These are phyloP conservation scores for Fusarium brevicatenulatum DNA, from an alignment of 2,329 filamentous ascomycete species.

Conservation along the genomic window DNA sequence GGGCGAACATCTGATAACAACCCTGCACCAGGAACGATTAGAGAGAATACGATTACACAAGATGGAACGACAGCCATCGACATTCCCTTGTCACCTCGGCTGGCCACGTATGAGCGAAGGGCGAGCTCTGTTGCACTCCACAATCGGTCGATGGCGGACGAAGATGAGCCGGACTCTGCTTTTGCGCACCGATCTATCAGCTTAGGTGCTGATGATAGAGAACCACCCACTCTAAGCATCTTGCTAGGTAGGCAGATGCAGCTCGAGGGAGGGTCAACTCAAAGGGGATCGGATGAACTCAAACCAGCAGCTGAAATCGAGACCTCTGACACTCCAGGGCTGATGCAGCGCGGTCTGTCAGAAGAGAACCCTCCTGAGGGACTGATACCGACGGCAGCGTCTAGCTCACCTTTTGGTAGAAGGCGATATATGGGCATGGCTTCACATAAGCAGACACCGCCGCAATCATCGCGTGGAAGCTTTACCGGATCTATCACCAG, in stretches of 20 bases:
- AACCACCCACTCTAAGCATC: slow-evolving; percentile 72
- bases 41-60: slow-evolving; percentile 55
- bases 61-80: slow-evolving; percentile 74
- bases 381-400: slow-evolving; percentile 52
- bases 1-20: slow-evolving; percentile 41
- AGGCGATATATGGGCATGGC: slow-evolving; percentile 59
- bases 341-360: slow-evolving; percentile 54
- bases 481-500: slow-evolving; percentile 54
- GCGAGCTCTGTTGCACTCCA: slow-evolving; percentile 77
- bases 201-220: slow-evolving; percentile 71
- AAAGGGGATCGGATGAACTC: slow-evolving; percentile 44
- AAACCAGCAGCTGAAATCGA: slow-evolving; percentile 57
- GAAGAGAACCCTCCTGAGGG: slow-evolving; percentile 60
- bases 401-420: slow-evolving; percentile 59
- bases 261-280: slow-evolving; percentile 47
- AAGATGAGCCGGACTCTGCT: slow-evolving; percentile 70
- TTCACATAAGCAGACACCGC: slow-evolving; percentile 55
- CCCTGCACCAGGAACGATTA: slow-evolving; percentile 46
- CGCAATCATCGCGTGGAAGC: slow-evolving; percentile 58
- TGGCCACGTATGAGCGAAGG: slow-evolving; percentile 65
- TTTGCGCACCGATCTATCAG: slow-evolving; percentile 75
- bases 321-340: slow-evolving; percentile 51
- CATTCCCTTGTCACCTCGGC: slow-evolving; percentile 76
- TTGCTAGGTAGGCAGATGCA: slow-evolving; percentile 61
- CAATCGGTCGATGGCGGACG: slow-evolving; percentile 62